Percentiles rank a stretch among this genome's conserved stretches.
Conservation (phyloP, 371 early-diverging fungal species). For the Actinomortierella wolfii region DNA sequence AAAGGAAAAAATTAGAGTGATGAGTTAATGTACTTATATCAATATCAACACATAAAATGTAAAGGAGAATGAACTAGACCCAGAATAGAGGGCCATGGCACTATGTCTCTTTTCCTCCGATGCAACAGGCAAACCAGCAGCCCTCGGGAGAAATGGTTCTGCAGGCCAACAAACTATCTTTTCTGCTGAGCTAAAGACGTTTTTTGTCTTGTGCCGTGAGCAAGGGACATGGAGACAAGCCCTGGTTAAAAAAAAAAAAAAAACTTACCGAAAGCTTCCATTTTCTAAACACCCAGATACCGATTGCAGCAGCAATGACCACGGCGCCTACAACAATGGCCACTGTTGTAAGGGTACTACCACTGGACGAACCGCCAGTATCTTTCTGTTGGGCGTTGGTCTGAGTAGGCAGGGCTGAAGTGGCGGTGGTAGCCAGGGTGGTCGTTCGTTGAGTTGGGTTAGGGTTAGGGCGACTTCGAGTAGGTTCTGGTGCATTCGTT, state of each 20-base stretch:
- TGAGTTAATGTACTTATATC: no score
- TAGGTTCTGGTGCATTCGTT: background rate
- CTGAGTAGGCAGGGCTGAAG: background rate
- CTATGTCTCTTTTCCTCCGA: no score
- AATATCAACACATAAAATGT: no score
- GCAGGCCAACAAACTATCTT: no score
- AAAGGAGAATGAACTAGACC: no score
- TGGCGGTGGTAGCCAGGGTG: background rate
- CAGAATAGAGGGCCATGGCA: no score
- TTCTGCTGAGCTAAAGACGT: no score
- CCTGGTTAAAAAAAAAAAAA: background rate
- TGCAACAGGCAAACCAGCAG: background rate
- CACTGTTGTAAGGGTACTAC: conserved; percentile 24
- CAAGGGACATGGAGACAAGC: background rate
- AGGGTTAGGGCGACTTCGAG: no score
- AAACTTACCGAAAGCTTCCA: conserved; percentile 51
- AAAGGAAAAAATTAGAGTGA: background rate
- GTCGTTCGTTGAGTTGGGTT: no score
- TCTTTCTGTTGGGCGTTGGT: background rate
- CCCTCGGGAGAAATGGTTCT: background rate
- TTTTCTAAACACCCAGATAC: conserved; percentile 54
- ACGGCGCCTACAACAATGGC: conserved; percentile 47
- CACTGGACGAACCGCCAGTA: background rate
- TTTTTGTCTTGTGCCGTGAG: no score
- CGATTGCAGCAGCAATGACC: conserved; percentile 48